These are phyloP conservation scores for Fomitopsis schrenkii DNA, from an alignment of 1,284 basidiomycete genomes.

Conservation along the genomic window DNA sequence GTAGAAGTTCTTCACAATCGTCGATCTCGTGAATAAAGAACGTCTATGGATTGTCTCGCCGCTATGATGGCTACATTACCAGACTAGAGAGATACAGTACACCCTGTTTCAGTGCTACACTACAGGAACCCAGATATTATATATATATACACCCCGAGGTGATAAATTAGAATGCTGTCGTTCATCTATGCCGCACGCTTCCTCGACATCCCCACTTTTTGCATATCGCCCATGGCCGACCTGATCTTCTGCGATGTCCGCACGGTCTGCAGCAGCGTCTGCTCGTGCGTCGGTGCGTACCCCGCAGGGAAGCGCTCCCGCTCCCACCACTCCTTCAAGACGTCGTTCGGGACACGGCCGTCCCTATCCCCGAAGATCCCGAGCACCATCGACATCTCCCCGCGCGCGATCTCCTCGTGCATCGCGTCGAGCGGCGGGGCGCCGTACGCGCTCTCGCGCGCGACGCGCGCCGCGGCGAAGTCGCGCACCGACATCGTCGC, in stretches of 20 bases:
- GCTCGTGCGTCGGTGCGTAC: constrained; percentile 3
- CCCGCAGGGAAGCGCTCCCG: constrained; percentile 6
- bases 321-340: constrained; percentile 9
- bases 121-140: too few species aligned
- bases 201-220: not conserved
- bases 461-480: constrained; percentile 22
- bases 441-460: constrained; percentile 16
- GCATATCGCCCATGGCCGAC: not conserved
- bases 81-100: too few species aligned
- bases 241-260: constrained; percentile 1
- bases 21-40: too few species aligned
- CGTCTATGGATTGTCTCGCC: too few species aligned
- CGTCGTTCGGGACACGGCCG: constrained; percentile 3
- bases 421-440: constrained; percentile 18
- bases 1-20: too few species aligned
- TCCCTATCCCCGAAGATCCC: constrained; percentile 16
- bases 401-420: constrained; percentile 29
- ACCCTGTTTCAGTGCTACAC: too few species aligned
- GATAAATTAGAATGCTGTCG: not conserved
- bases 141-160: not conserved
- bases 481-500: constrained; percentile 21
- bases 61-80: too few species aligned
- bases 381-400: constrained; percentile 30
- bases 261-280: constrained; percentile 8
- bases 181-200: not conserved